Evolutionary conservation across 306 rosid species (phyloP).

Genomic region (Cicer judaicum): DNA sequence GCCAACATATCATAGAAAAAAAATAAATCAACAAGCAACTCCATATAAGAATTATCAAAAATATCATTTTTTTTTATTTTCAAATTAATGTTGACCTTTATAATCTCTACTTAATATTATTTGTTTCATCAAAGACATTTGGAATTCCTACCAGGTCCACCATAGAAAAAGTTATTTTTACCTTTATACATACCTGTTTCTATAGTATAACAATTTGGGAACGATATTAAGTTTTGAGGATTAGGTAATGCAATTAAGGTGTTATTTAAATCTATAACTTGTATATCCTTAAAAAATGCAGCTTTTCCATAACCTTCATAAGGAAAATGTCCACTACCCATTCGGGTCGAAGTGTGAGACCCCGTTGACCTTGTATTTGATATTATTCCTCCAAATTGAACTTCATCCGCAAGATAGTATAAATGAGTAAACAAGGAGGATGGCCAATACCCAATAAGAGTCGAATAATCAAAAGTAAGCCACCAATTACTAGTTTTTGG

Average conservation of each 20-base stretch:
- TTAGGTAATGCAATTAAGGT: conserved; percentile 68
- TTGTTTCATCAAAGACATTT: conserved; percentile 65
- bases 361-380: conserved; percentile 71
- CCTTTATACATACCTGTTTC: conserved; percentile 75
- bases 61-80: too few species aligned
- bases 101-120: conserved; percentile 13
- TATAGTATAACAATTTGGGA: conserved; percentile 85
- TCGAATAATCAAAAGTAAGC: conserved; percentile 76
- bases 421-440: conserved; percentile 78
- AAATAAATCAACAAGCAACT: conserved; percentile 30
- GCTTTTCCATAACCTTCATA: conserved; percentile 84
- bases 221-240: conserved; percentile 68
- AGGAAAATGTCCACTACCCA: conserved; percentile 93
- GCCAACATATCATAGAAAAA: too few species aligned
- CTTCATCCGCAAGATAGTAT: conserved; percentile 75
- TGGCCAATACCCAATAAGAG: conserved; percentile 89
- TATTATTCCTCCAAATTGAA: conserved; percentile 83
- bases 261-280: conserved; percentile 87
- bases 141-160: conserved; percentile 89
- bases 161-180: conserved; percentile 87
- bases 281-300: conserved; percentile 74
- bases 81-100: conserved; percentile 35
- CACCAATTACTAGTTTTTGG: conserved; percentile 94
- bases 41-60: conserved; percentile 55
- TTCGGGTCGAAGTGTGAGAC: conserved; percentile 75